phyloP scores from a whole-genome alignment of 2,329 filamentous ascomycete species.

The Penicillium hordei region DNA sequence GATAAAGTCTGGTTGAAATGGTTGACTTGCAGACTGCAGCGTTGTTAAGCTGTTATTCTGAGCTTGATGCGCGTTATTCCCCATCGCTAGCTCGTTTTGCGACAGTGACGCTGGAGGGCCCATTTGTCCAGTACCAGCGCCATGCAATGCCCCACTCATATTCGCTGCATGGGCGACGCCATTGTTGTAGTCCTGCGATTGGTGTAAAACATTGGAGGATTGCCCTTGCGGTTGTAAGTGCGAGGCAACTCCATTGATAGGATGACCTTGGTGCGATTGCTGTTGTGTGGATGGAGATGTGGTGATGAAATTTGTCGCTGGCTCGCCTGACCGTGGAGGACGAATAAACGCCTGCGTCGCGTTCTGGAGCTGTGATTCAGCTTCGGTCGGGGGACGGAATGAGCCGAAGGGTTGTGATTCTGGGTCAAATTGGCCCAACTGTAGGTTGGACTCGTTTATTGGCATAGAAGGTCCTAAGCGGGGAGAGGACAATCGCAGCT shows the following conservation, averaged over 20 bases:
- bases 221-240: slow-evolving; percentile 3
- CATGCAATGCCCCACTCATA: not conserved
- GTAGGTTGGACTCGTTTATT: slow-evolving; percentile 17
- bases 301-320: slow-evolving; percentile 17
- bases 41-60: slow-evolving; percentile 23
- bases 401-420: slow-evolving; percentile 31
- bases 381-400: slow-evolving; percentile 28
- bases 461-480: slow-evolving; percentile 23
- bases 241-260: slow-evolving; percentile 1
- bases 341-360: slow-evolving; percentile 15
- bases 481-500: slow-evolving; percentile 21
- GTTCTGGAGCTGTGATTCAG: slow-evolving; percentile 22
- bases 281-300: slow-evolving; percentile 1
- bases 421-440: slow-evolving; percentile 22
- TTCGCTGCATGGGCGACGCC: not conserved
- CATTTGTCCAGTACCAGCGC: not conserved
- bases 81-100: slow-evolving; percentile 12
- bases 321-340: slow-evolving; percentile 17
- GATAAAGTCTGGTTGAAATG: slow-evolving; percentile 21
- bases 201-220: not conserved
- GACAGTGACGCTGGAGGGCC: not conserved
- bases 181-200: slow-evolving; percentile 3
- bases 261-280: not conserved
- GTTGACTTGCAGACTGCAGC: slow-evolving; percentile 18
- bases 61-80: slow-evolving; percentile 10